Evolutionary conservation across 495 filamentous ascomycete genomes (phyloP), one percentile per base, ranked within the genome.

Genomic region (Tuber magnatum): DNA sequence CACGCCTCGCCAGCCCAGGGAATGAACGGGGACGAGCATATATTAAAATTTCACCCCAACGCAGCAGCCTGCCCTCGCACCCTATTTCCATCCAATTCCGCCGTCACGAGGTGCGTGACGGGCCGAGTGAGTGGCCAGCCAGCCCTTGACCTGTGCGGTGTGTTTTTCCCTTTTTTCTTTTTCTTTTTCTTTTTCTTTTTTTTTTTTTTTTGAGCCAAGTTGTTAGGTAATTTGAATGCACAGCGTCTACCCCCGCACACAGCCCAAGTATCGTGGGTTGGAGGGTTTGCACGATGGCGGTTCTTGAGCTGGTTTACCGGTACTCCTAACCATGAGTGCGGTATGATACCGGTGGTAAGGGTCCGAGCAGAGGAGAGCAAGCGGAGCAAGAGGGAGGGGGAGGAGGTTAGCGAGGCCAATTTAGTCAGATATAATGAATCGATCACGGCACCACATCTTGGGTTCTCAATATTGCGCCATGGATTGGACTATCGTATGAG

Each of bases 151-250:
- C 7, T 22, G 44, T 51, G 56, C 14, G n/a, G 56, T 65, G 28
- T 28, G 28, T 40, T 40, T 40, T 40, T 40, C 39, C 39, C 39
- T 40, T 7, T n/a, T n/a, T n/a, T n/a, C n/a, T n/a, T n/a, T n/a
- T n/a, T n/a, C n/a, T n/a, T n/a, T n/a, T n/a, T n/a, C n/a, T 40
- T 40, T 40, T 40, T 7, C 39, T 7, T 40, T 7, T n/a, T n/a
- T n/a, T n/a, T n/a, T n/a, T n/a, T n/a, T n/a, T 28, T 35, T 65
- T 65, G 28, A 18, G 56, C 14, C 14, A 65, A 20, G 56, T 35
- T 65, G 56, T 65, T 65, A 65, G 56, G 56, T 65, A 65, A 65
- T 65, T 65, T 65, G 5, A 28, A 65, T 35, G 56, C 56, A 65
- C 28, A 65, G 28, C 16, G 56, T 35, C 32, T 14, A 28, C 28